Conservation (phyloP, 768 basidiomycete genomes). For the Xanthoconium purpureum region DNA sequence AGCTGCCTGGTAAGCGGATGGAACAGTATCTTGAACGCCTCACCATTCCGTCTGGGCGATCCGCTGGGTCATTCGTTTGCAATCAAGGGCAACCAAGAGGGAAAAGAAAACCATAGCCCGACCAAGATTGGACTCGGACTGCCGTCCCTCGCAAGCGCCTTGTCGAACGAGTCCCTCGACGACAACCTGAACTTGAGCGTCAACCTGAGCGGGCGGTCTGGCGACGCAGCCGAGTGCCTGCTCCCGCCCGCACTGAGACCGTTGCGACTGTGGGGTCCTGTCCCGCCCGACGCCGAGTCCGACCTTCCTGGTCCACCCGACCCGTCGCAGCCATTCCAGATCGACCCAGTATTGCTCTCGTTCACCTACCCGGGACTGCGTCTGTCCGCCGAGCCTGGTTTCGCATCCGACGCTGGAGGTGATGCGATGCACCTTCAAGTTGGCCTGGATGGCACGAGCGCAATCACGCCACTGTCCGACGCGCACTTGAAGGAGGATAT, state of each 20-base stretch:
- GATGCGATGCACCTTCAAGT: no score
- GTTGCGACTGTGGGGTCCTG: slow-evolving; percentile 18
- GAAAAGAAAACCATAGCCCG: not conserved
- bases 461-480: no score
- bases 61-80: not conserved
- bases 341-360: slow-evolving; percentile 28
- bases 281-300: not conserved
- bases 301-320: not conserved
- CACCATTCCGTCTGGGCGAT: not conserved
- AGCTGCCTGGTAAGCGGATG: slow-evolving; percentile 1
- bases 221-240: slow-evolving; percentile 6
- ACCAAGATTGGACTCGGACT: slow-evolving; percentile 2
- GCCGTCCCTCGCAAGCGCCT: slow-evolving; percentile 18
- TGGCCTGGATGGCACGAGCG: no score
- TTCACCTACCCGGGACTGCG: slow-evolving; percentile 8
- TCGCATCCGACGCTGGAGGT: not conserved
- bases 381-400: not conserved
- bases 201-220: slow-evolving; percentile 4
- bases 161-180: slow-evolving; percentile 19
- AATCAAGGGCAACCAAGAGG: not conserved
- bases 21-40: not conserved
- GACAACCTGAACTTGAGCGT: slow-evolving; percentile 8
- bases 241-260: slow-evolving; percentile 24
- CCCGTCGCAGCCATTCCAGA: slow-evolving; percentile 13
- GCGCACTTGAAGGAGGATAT: not conserved